These are phyloP conservation scores for Zygnema circumcarinatum DNA, from an alignment of 139 green algal genomes.

Conservation along the genomic window DNA sequence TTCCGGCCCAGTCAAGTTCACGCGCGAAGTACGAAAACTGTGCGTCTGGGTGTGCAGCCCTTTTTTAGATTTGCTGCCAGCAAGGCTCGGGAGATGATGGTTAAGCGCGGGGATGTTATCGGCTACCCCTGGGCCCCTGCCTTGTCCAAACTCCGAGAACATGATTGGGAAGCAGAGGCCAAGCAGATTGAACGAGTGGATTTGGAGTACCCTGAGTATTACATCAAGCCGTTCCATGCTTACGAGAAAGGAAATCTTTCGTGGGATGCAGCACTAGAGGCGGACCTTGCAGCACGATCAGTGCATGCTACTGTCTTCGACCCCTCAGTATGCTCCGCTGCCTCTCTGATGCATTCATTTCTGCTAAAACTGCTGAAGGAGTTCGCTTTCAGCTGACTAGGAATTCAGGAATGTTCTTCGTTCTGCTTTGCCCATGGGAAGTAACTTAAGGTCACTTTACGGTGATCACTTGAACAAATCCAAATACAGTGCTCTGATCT, in stretches of 20 bases:
- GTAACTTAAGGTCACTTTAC: too few species aligned
- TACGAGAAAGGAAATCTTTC: constrained; percentile 64
- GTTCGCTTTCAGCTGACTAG: too few species aligned
- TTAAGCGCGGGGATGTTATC: constrained; percentile 72
- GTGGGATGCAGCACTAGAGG: constrained; percentile 58
- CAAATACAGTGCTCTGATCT: too few species aligned
- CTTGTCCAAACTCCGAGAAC: constrained; percentile 66
- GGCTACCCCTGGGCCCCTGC: constrained; percentile 74
- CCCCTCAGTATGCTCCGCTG: constrained; percentile 15
- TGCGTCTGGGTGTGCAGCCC: constrained; percentile 30
- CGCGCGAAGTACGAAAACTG: too few species aligned
- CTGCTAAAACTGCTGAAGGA: too few species aligned
- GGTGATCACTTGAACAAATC: too few species aligned
- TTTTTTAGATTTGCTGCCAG: constrained; percentile 47
- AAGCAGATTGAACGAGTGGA: background rate
- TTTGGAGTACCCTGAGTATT: constrained; percentile 59
- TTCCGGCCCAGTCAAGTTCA: too few species aligned
- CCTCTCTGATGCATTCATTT: background rate
- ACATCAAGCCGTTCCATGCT: constrained; percentile 62
- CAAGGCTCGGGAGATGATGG: constrained; percentile 71
- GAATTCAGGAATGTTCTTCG: too few species aligned
- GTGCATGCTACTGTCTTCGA: constrained; percentile 59
- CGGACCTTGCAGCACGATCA: constrained; percentile 55
- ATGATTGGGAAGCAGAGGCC: constrained; percentile 71
- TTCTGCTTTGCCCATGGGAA: too few species aligned